Percentiles rank a stretch among this genome's conserved stretches.
Evolutionary conservation across 305 asterid genomes (phyloP).

Genomic region (Plantago coronopus): DNA sequence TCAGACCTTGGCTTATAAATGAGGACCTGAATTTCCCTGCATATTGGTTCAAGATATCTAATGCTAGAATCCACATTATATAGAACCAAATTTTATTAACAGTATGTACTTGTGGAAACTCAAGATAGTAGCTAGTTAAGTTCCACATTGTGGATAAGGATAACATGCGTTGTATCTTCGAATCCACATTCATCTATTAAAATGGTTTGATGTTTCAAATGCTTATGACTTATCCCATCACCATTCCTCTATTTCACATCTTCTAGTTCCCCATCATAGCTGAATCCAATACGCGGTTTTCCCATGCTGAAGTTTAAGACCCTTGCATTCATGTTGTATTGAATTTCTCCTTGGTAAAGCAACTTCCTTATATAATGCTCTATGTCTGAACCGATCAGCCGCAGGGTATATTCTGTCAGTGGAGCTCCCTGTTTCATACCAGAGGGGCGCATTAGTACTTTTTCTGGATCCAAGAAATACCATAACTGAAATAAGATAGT

Average conservation of each 20-base stretch:
- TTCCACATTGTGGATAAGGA: slow-evolving; percentile 5
- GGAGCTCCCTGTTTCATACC: slow-evolving; percentile 64
- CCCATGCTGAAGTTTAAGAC: slow-evolving; percentile 96
- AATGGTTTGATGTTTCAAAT: not conserved
- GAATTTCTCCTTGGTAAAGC: slow-evolving; percentile 69
- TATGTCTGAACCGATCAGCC: slow-evolving; percentile 84
- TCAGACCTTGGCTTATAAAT: slow-evolving; percentile 61
- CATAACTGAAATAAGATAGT: not conserved
- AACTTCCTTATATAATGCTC: slow-evolving; percentile 81
- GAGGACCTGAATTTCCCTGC: slow-evolving; percentile 9
- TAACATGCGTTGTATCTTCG: not conserved
- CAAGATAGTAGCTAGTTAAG: slow-evolving; percentile 6
- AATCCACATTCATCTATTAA: not conserved
- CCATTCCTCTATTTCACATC: slow-evolving; percentile 29
- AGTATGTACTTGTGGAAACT: slow-evolving; percentile 2
- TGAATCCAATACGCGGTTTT: slow-evolving; percentile 79
- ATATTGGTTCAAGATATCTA: not conserved
- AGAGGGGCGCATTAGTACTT: not conserved
- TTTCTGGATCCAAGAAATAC: not conserved
- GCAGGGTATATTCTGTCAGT: slow-evolving; percentile 86
- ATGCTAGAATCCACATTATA: not conserved
- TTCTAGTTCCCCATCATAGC: slow-evolving; percentile 49
- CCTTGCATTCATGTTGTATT: slow-evolving; percentile 84
- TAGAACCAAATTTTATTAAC: not conserved
- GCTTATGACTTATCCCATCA: not conserved